Percentiles rank a stretch among this genome's conserved stretches.
Evolutionary conservation across 768 basidiomycete genomes (phyloP).

Genomic region (Scleroderma bovista): DNA sequence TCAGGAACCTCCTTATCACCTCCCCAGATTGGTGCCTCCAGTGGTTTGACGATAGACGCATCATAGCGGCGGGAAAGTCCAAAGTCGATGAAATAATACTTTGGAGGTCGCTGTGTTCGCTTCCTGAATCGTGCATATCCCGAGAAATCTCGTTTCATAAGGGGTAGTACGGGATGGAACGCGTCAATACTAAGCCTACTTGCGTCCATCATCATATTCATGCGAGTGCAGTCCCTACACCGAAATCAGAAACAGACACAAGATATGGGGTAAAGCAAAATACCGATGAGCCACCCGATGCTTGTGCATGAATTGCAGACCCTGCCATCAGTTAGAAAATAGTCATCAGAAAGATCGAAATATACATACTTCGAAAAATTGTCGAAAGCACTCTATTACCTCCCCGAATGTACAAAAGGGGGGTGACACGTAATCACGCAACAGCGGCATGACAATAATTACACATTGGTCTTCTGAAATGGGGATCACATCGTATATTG

Average conservation of each 20-base stretch:
- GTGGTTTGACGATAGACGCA: not conserved
- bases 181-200: slow-evolving; percentile 6
- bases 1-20: slow-evolving; percentile 24
- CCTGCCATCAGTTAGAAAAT: slow-evolving; percentile 15
- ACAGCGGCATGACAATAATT: slow-evolving; percentile 21
- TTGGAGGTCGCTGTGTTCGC: slow-evolving; percentile 19
- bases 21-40: slow-evolving; percentile 14
- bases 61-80: slow-evolving; percentile 21
- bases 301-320: slow-evolving; percentile 34
- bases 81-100: slow-evolving; percentile 28
- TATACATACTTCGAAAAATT: slow-evolving; percentile 17
- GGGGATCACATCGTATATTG: slow-evolving; percentile 12
- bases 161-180: slow-evolving; percentile 5
- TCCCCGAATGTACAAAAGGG: slow-evolving; percentile 21
- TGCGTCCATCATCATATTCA: slow-evolving; percentile 23
- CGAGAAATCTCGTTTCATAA: not conserved
- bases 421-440: slow-evolving; percentile 14
- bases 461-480: slow-evolving; percentile 3
- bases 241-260: not conserved
- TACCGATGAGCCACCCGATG: slow-evolving; percentile 35
- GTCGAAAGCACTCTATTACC: slow-evolving; percentile 18
- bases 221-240: slow-evolving; percentile 14
- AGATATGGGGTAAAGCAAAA: not conserved
- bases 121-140: slow-evolving; percentile 8
- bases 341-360: not conserved